A percentile compares a stretch with the other conserved stretches of the same genome.
Conservation (phyloP, 805 yeast species). For the Ogataea polymorpha region DNA sequence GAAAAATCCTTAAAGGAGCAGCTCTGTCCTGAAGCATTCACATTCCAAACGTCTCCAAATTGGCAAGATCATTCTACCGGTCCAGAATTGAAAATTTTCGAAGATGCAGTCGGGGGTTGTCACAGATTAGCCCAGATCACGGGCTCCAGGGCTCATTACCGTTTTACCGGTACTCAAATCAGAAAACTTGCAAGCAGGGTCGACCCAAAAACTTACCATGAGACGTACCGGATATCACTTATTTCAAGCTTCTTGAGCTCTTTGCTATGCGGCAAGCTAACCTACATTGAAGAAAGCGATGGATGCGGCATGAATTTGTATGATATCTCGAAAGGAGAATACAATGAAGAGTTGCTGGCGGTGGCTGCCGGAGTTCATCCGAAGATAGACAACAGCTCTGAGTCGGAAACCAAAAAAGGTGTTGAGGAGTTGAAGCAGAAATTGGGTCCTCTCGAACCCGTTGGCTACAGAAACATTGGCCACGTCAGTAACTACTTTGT, state of each 20-base stretch:
- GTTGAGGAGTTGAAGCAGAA: conserved; percentile 44
- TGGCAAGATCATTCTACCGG: conserved; percentile 95
- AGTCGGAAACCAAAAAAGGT: conserved; percentile 28
- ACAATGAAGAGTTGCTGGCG: conserved; percentile 54
- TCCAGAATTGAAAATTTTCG: conserved; percentile 60
- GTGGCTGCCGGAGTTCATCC: conserved; percentile 52
- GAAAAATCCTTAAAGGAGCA: conserved; percentile 42
- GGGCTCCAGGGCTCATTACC: conserved; percentile 84
- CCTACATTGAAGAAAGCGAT: conserved; percentile 75
- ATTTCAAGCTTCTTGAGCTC: conserved; percentile 79
- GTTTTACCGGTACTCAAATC: conserved; percentile 93
- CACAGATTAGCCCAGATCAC: conserved; percentile 59
- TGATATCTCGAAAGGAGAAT: conserved; percentile 57
- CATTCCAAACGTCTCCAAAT: conserved; percentile 71
- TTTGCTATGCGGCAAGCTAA: conserved; percentile 60
- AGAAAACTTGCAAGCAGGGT: conserved; percentile 59
- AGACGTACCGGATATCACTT: conserved; percentile 62
- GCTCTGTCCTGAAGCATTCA: conserved; percentile 49
- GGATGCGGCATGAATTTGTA: conserved; percentile 93
- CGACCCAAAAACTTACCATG: conserved; percentile 48
- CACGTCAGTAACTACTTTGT: conserved; percentile 57
- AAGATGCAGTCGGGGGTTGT: conserved; percentile 58
- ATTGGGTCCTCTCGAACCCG: conserved; percentile 51
- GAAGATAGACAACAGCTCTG: conserved; percentile 36
- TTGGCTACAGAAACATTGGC: conserved; percentile 49